Base-by-base conservation (phyloP, 2,329 filamentous ascomycete genomes). In the Aspergillus unguis region DNA sequence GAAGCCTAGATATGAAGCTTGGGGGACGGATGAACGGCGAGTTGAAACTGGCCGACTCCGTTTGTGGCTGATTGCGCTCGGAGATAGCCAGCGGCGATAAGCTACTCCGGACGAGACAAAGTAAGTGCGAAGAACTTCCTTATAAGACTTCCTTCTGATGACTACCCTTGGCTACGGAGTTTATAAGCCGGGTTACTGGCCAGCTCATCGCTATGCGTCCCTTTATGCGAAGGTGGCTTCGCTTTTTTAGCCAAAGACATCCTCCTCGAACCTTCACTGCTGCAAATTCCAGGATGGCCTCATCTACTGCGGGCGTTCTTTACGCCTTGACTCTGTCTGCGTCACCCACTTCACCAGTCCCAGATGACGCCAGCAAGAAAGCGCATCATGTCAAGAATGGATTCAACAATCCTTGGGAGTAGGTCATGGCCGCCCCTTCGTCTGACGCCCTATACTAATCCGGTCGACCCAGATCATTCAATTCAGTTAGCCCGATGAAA, bases 371-470 rank as follows among this genome's bases (percentile, higher is more conserved):
- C 2, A 59, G 65, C 9, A 50, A 65, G 23, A 76, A 75, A 54
- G 67, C 60, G 9, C 73, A 75, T 57, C 74, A 77, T 60, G 52
- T 61, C 3, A 62, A 68, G 48, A 61, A 55, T 2, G 71, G 72
- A 4, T 77, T 74, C 50, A 61, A 62, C 29, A 77, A 76, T 54
- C 74, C 74, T n/a, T 77, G 74, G 74, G 68, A 72, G 66, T 76
- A 58, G 60, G 68, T 55, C 32, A 17, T 4, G 10, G 11, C 8
- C 17, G 26, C 5, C 3, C 5, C 27, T 43, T 33, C 17, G 23
- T 4, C 32, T n/a, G 33, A 3, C 31, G 7, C 28, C 23, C 11
- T 33, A 31, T 41, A 25, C 52, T 58, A 36, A 58, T 9, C 8
- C 29, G 36, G 33, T 25, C 32, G 5, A 40, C 48, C 2, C 38